Evolutionary conservation across 768 basidiomycete species (phyloP).

Genomic region (Suillus decipiens): DNA sequence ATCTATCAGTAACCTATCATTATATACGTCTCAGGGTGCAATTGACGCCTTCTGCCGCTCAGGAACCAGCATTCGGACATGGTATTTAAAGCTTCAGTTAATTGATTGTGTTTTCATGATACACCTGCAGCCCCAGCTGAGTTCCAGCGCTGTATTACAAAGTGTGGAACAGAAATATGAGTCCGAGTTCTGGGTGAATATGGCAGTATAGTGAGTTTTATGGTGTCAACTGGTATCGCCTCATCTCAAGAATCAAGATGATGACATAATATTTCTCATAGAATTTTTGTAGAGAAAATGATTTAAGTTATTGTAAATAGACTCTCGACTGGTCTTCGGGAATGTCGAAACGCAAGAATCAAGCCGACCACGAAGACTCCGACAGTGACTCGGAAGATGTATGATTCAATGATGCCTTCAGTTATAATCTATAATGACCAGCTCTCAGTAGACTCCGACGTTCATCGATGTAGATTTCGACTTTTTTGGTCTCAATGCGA

Average conservation of each 20-base stretch:
- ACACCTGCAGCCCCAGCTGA: background rate
- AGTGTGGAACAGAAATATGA: too few relatives aligned
- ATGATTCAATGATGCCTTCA: conserved; percentile 35
- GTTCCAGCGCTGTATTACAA: too few relatives aligned
- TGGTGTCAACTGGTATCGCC: too few relatives aligned
- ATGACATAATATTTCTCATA: too few relatives aligned
- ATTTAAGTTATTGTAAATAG: too few relatives aligned
- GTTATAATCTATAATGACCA: conserved; percentile 2
- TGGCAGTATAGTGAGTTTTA: too few relatives aligned
- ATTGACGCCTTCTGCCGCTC: background rate
- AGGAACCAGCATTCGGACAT: background rate
- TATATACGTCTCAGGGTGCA: background rate
- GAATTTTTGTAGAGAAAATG: too few relatives aligned
- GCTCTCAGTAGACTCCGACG: conserved; percentile 18
- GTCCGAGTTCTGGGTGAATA: too few relatives aligned
- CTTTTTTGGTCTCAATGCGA: conserved; percentile 86
- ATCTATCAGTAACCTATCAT: background rate
- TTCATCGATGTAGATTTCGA: conserved; percentile 59
- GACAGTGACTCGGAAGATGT: conserved; percentile 43
- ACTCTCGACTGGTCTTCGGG: too few relatives aligned
- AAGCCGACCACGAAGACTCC: conserved; percentile 32
- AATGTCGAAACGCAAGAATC: conserved; percentile 61
- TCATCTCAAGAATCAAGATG: too few relatives aligned
- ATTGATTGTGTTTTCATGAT: background rate
- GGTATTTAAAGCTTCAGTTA: background rate